Conservation (phyloP, 352 stramenopile species). For the Aphanomyces stellatus region DNA sequence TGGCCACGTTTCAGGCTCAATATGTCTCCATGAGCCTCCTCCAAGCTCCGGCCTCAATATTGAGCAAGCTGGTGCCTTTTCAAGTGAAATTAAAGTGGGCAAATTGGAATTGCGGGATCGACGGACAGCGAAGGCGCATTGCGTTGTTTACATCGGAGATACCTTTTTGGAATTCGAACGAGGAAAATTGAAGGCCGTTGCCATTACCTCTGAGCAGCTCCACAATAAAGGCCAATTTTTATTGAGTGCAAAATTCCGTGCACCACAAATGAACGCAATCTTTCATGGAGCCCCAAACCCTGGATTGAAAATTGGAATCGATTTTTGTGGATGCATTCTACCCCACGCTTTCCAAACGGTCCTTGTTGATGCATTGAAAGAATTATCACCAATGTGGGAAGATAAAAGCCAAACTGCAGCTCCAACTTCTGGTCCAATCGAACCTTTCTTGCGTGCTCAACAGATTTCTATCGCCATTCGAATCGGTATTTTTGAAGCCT, state of each 20-base stretch:
- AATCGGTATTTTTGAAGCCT: conserved; percentile 58
- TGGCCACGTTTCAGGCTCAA: not conserved
- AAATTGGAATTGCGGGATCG: conserved; percentile 14
- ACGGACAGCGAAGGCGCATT: conserved; percentile 28
- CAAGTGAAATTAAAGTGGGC: not conserved
- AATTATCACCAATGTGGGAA: conserved; percentile 11
- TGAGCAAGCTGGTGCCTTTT: conserved; percentile 8
- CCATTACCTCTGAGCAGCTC: conserved; percentile 57
- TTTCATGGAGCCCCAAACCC: not conserved
- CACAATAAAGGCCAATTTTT: conserved; percentile 47
- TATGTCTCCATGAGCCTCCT: not conserved
- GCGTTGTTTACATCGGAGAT: conserved; percentile 70
- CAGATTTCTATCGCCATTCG: not conserved
- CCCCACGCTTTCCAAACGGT: not conserved
- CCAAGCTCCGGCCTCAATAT: not conserved
- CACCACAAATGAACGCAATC: conserved; percentile 22
- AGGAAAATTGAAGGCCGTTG: conserved; percentile 52
- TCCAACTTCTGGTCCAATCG: not conserved
- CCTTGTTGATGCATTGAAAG: not conserved
- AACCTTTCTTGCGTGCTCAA: not conserved
- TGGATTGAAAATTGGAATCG: not conserved
- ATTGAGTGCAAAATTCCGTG: conserved; percentile 59
- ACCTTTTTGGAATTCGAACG: conserved; percentile 78
- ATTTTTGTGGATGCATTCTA: conserved; percentile 14
- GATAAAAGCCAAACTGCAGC: not conserved